phyloP scores from a whole-genome alignment of 2,329 filamentous ascomycete species.

The Colletotrichum tabaci region DNA sequence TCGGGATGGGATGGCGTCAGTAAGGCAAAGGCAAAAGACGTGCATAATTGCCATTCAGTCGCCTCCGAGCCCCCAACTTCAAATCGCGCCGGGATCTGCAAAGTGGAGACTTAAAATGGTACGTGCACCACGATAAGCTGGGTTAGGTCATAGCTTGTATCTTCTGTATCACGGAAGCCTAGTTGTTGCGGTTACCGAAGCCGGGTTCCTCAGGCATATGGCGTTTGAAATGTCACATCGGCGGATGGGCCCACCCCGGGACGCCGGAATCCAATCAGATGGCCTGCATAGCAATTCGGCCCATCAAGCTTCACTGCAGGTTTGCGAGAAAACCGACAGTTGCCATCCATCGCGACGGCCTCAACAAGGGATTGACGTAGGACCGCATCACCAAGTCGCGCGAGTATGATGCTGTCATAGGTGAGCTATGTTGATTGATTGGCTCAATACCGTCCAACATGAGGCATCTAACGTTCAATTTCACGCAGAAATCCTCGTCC shows the following conservation, averaged over 20 bases:
- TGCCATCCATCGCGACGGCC: conserved; percentile 15
- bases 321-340: conserved; percentile 30
- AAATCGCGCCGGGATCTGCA: conserved; percentile 31
- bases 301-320: conserved; percentile 29
- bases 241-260: conserved; percentile 8
- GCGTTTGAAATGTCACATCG: conserved; percentile 8
- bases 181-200: conserved; percentile 17
- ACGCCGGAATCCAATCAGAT: conserved; percentile 28
- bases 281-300: conserved; percentile 19
- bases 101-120: conserved; percentile 2
- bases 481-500: conserved; percentile 15
- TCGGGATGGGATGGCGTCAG: conserved; percentile 36
- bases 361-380: conserved; percentile 15
- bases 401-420: conserved; percentile 43
- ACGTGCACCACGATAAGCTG: neutral
- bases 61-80: conserved; percentile 18
- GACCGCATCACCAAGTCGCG: conserved; percentile 9
- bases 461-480: conserved; percentile 30
- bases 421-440: conserved; percentile 9
- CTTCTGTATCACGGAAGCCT: neutral
- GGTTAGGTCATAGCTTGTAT: neutral
- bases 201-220: conserved; percentile 23
- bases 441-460: no score
- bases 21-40: conserved; percentile 19
- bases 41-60: conserved; percentile 30